Percentiles rank a stretch among this genome's conserved stretches.
phyloP scores from a whole-genome alignment of 1,284 basidiomycete species.

The Malassezia psittaci region DNA sequence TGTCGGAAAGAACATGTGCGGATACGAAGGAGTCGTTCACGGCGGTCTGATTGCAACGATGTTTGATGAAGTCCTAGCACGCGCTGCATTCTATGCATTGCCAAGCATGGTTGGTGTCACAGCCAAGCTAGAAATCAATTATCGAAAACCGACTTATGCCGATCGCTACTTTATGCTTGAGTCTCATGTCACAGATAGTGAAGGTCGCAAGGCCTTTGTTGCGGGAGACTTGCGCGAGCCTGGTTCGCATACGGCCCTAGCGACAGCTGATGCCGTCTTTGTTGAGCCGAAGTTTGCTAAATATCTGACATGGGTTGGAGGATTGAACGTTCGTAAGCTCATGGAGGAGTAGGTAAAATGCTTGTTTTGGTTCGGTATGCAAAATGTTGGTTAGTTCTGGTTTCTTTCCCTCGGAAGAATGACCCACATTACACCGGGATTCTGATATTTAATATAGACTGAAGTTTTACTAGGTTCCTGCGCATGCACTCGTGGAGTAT shows the following conservation, averaged over 20 bases:
- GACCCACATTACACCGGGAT: too few relatives aligned
- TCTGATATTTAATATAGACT: too few relatives aligned
- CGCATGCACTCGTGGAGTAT: too few relatives aligned
- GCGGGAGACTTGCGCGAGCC: conserved; percentile 65
- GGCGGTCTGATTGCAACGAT: conserved; percentile 83
- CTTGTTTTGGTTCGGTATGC: conserved; percentile 18
- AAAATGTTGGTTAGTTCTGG: conserved; percentile 17
- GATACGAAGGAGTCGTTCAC: conserved; percentile 82
- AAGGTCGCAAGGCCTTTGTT: conserved; percentile 68
- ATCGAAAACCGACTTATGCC: conserved; percentile 46
- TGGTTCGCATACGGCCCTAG: conserved; percentile 62
- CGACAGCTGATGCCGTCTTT: conserved; percentile 67
- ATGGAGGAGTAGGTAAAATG: neutral
- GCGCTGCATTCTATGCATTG: conserved; percentile 57
- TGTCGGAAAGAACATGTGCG: conserved; percentile 73
- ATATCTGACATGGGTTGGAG: conserved; percentile 45
- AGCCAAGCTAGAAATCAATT: conserved; percentile 52
- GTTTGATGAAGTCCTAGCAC: conserved; percentile 72
- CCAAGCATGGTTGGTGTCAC: conserved; percentile 88
- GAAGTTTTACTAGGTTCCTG: too few relatives aligned
- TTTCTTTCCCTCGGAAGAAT: neutral
- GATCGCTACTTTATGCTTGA: conserved; percentile 56
- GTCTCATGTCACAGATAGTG: conserved; percentile 57
- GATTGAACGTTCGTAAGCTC: conserved; percentile 7
- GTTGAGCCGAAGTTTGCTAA: conserved; percentile 74